These are phyloP conservation scores for Lojkania enalia DNA, from an alignment of 2,329 filamentous ascomycete genomes.

Conservation along the genomic window DNA sequence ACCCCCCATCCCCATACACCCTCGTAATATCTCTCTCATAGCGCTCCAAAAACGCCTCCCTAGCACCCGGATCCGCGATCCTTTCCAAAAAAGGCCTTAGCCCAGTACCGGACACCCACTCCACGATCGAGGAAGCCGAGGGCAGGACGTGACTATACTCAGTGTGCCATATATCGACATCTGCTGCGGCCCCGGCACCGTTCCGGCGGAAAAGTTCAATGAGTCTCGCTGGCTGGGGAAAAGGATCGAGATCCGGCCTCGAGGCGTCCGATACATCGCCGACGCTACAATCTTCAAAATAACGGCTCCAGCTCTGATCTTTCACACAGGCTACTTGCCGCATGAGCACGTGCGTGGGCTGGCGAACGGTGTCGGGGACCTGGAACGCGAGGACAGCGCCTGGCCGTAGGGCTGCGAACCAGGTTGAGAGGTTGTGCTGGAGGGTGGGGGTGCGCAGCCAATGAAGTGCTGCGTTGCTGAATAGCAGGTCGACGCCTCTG, in stretches of 20 bases:
- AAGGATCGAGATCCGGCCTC: slow-evolving; percentile 49
- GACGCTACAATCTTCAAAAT: slow-evolving; percentile 25
- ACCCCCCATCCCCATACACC: slow-evolving; percentile 51
- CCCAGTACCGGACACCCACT: slow-evolving; percentile 64
- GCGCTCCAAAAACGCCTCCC: slow-evolving; percentile 49
- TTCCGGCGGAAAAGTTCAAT: slow-evolving; percentile 59
- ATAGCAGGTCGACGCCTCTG: slow-evolving; percentile 46
- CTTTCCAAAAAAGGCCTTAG: slow-evolving; percentile 59
- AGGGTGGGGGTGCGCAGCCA: slow-evolving; percentile 55
- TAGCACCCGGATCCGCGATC: slow-evolving; percentile 46
- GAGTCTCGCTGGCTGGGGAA: slow-evolving; percentile 53
- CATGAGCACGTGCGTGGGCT: slow-evolving; percentile 58
- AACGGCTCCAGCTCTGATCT: slow-evolving; percentile 45
- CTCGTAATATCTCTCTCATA: slow-evolving; percentile 53
- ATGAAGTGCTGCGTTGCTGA: slow-evolving; percentile 63
- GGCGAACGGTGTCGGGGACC: slow-evolving; percentile 55
- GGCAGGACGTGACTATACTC: slow-evolving; percentile 58
- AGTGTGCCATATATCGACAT: slow-evolving; percentile 59
- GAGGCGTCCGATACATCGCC: slow-evolving; percentile 13
- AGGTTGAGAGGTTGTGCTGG: slow-evolving; percentile 49
- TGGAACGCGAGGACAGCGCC: slow-evolving; percentile 61
- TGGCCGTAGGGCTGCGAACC: slow-evolving; percentile 47
- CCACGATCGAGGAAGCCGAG: slow-evolving; percentile 56
- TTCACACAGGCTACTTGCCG: slow-evolving; percentile 42
- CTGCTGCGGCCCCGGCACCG: slow-evolving; percentile 33